Evolutionary conservation across 495 filamentous ascomycete genomes (phyloP), one percentile per base, ranked within the genome.

Genomic region (Podospora sp.): DNA sequence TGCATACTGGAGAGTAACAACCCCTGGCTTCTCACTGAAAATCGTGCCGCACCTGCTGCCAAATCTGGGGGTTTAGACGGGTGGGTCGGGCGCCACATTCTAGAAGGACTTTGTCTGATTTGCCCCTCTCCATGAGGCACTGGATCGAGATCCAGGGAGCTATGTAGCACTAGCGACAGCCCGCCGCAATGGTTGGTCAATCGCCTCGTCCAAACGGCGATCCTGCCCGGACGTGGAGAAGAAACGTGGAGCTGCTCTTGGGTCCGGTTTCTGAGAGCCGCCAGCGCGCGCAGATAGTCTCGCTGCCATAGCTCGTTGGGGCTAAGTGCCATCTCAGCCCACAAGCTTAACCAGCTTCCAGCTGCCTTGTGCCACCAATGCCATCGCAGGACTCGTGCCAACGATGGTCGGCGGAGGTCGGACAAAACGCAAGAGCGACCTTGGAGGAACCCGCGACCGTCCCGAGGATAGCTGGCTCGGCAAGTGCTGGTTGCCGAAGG

Each of bases 111-210:
- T 60, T 50, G 65, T 70, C 20, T 64, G 18, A 56, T 66, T 64
- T 66, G 62, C 52, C 65, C 63, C 29, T 52, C 63, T 26, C 46
- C 27, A 55, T 49, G 69, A 26, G 52, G 67, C 60, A 52, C 68
- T 62, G 60, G 66, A 73, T 73, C 69, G 69, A 71, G 71, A 71
- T 73, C 64, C 58, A 49, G 46, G 57, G 65, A 64, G 55, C 60
- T 14, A 53, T 21, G 27, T 20, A 26, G 26, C 49, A 40, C 36
- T 25, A 25, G 26, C 55, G 27, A 29, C 26, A 49, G 63, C 56
- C 62, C 63, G 58, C 53, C 50, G 56, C 63, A 65, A 16, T 50
- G 67, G 49, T 24, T 55, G 49, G 63, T 65, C 58, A 67, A 67
- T 69, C 57, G 55, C 50, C 33, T 69, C 16, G 46, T 52, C 56